A percentile compares a stretch with the other conserved stretches of the same genome.
These are phyloP conservation scores for Dactylellina sp. DNA, from an alignment of 2,329 filamentous ascomycete species.

Conservation along the genomic window DNA sequence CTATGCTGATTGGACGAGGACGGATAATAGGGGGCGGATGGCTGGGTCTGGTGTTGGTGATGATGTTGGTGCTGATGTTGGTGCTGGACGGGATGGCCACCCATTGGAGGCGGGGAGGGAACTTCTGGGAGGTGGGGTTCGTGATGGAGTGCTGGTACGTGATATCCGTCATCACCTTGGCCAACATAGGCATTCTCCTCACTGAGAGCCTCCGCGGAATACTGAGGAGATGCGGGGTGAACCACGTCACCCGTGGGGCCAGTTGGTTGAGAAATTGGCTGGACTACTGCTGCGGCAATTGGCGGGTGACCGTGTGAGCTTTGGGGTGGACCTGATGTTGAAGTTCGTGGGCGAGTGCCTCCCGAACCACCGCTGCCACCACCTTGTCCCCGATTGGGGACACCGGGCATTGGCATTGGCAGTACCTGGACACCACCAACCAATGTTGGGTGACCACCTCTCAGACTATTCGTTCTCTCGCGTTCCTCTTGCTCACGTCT, in stretches of 20 bases:
- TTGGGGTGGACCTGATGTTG: constrained; percentile 38
- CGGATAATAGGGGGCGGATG: constrained; percentile 41
- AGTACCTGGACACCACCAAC: constrained; percentile 96
- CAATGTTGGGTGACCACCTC: constrained; percentile 86
- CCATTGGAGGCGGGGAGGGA: constrained; percentile 57
- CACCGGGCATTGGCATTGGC: constrained; percentile 80
- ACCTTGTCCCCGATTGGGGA: constrained; percentile 70
- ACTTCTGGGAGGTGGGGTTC: constrained; percentile 58
- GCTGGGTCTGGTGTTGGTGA: constrained; percentile 21
- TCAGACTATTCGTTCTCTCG: constrained; percentile 84
- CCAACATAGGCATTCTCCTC: constrained; percentile 57
- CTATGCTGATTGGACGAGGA: constrained; percentile 22
- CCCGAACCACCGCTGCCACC: constrained; percentile 57
- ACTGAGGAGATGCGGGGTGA: constrained; percentile 49
- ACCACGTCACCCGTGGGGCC: constrained; percentile 53
- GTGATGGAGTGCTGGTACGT: constrained; percentile 56
- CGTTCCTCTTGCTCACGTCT: constrained; percentile 92
- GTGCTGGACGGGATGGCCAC: constrained; percentile 25
- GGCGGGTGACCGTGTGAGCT: constrained; percentile 33
- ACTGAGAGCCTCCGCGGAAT: constrained; percentile 44
- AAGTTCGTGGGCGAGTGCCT: constrained; percentile 27
- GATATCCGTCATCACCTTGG: constrained; percentile 58
- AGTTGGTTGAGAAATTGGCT: constrained; percentile 47
- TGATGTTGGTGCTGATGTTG: constrained; percentile 45
- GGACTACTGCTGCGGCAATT: constrained; percentile 33